These are phyloP conservation scores for Fusarium transvaalense DNA, from an alignment of 2,329 filamentous ascomycete species.

Conservation along the genomic window DNA sequence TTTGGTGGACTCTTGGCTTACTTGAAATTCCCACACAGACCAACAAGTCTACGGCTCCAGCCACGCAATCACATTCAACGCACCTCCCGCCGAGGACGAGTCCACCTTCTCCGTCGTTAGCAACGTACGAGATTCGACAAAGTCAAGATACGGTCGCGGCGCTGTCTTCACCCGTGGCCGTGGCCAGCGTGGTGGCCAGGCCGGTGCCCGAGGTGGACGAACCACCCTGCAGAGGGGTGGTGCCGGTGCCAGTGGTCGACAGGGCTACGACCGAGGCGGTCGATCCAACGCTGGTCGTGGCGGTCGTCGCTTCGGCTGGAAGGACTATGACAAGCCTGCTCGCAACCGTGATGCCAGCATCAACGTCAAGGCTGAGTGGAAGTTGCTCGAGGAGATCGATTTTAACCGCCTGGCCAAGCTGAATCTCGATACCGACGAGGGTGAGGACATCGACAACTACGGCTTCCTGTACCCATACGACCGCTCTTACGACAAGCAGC, in stretches of 20 bases:
- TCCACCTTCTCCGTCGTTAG: slow-evolving; percentile 98
- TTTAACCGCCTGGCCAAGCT: slow-evolving; percentile 95
- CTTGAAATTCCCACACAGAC: slow-evolving; percentile 64
- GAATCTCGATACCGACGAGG: slow-evolving; percentile 93
- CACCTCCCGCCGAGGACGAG: slow-evolving; percentile 94
- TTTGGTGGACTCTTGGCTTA: slow-evolving; percentile 20
- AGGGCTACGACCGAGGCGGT: slow-evolving; percentile 75
- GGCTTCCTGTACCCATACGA: slow-evolving; percentile 99
- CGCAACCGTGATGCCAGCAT: slow-evolving; percentile 96
- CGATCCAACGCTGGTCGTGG: slow-evolving; percentile 77
- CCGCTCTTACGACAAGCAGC: slow-evolving; percentile 91
- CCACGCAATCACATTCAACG: slow-evolving; percentile 86
- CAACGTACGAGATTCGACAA: slow-evolving; percentile 87
- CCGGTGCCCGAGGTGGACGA: slow-evolving; percentile 70
- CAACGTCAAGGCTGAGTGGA: slow-evolving; percentile 96
- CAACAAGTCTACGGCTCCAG: slow-evolving; percentile 97
- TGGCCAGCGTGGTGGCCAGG: slow-evolving; percentile 79
- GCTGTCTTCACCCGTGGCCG: slow-evolving; percentile 91
- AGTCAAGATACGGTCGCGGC: slow-evolving; percentile 89
- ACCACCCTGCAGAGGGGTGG: slow-evolving; percentile 78
- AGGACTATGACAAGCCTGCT: slow-evolving; percentile 98
- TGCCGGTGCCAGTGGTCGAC: slow-evolving; percentile 69
- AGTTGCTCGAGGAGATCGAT: slow-evolving; percentile 97
- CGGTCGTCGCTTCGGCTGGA: slow-evolving; percentile 95
- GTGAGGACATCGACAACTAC: slow-evolving; percentile 94